Evolutionary conservation across 2,329 filamentous ascomycete genomes (phyloP).

Genomic region (Diaporthe australafricana): DNA sequence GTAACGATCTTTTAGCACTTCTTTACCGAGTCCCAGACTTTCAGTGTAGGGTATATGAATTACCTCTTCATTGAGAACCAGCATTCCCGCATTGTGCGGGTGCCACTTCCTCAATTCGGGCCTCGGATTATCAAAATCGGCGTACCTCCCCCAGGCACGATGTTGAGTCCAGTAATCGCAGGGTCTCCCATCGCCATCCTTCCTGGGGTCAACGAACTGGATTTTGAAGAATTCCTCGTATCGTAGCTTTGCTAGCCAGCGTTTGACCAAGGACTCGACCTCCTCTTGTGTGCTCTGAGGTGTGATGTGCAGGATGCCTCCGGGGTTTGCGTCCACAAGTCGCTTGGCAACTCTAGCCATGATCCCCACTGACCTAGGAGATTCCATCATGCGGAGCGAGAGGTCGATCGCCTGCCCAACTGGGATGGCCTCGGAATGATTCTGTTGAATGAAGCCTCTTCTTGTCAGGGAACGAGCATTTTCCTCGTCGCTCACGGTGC

Average conservation of each 20-base stretch:
- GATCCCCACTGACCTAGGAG: neutral
- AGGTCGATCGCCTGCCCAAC: neutral
- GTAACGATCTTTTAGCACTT: neutral
- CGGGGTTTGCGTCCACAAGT: neutral
- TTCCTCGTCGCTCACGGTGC: too few relatives aligned
- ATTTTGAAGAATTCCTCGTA: neutral
- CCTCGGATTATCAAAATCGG: neutral
- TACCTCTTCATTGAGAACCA: neutral
- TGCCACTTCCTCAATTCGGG: neutral
- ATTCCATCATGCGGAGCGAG: neutral
- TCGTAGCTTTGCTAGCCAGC: neutral
- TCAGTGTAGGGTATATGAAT: too few relatives aligned
- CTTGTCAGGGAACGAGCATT: too few relatives aligned
- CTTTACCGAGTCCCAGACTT: accelerated
- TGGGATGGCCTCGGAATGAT: neutral
- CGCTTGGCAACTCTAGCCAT: neutral
- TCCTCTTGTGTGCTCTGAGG: neutral
- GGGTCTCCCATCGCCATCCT: too few relatives aligned
- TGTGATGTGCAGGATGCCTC: neutral
- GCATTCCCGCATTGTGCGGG: neutral
- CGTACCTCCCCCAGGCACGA: neutral
- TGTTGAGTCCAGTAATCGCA: too few relatives aligned
- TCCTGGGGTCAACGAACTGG: neutral
- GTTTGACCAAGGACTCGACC: neutral
- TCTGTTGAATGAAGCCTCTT: neutral